Percentiles rank a stretch among this genome's conserved stretches.
Evolutionary conservation across 495 filamentous ascomycete species (phyloP).

Genomic region (Podospora pseudoanserina): DNA sequence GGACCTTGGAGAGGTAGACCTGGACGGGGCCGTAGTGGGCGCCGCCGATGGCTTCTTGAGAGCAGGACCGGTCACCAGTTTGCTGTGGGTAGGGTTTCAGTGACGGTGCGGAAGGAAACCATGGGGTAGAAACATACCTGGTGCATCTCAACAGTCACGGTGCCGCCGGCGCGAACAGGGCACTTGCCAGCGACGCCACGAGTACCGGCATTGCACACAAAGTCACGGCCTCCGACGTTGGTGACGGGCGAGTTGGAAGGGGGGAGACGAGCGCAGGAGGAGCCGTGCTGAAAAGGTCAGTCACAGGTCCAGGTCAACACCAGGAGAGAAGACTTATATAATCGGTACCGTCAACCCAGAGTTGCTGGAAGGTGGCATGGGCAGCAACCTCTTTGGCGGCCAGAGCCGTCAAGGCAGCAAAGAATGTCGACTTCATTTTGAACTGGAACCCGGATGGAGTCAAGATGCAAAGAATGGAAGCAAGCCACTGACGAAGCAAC

Average conservation of each 20-base stretch:
- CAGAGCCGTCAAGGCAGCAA: conserved; percentile 30
- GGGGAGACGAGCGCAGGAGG: conserved; percentile 40
- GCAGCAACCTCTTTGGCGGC: conserved; percentile 36
- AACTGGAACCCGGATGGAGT: not conserved
- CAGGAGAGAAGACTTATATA: conserved; percentile 38
- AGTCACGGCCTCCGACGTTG: conserved; percentile 38
- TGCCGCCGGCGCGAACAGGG: conserved; percentile 43
- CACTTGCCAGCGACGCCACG: conserved; percentile 41
- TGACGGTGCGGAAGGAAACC: too few species aligned
- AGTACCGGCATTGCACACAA: conserved; percentile 42
- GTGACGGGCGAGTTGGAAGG: conserved; percentile 46
- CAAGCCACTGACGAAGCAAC: not conserved
- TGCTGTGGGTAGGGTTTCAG: conserved; percentile 29
- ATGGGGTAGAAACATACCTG: conserved; percentile 26
- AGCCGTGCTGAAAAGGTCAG: conserved; percentile 32
- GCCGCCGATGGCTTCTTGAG: conserved; percentile 47
- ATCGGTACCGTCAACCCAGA: conserved; percentile 51
- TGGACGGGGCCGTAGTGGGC: conserved; percentile 48
- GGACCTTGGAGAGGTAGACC: conserved; percentile 53
- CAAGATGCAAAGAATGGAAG: not conserved
- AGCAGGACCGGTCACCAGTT: conserved; percentile 42
- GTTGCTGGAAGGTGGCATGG: conserved; percentile 50
- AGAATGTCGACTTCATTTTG: conserved; percentile 41
- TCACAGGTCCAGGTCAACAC: not conserved
- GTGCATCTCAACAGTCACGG: conserved; percentile 52